Evolutionary conservation across 2,329 filamentous ascomycete genomes (phyloP).

Genomic region (Alternaria sp.): DNA sequence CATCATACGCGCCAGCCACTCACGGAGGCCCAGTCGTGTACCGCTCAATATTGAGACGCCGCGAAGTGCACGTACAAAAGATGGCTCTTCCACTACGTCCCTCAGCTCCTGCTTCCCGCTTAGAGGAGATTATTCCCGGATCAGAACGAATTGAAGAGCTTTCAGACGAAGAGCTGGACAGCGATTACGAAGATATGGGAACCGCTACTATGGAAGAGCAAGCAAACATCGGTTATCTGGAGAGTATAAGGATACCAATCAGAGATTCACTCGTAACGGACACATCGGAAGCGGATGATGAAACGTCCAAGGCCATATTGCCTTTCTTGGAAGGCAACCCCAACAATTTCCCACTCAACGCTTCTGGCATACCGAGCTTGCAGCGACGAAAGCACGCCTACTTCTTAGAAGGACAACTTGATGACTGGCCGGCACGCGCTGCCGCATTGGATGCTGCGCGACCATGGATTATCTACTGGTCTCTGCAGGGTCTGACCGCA

Average conservation of each 20-base stretch:
- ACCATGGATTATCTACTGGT: constrained; percentile 97
- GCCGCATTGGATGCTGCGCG: constrained; percentile 82
- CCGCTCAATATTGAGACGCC: constrained; percentile 1
- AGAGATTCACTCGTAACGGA: constrained; percentile 70
- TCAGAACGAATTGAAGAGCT: constrained; percentile 44
- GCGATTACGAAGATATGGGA: constrained; percentile 48
- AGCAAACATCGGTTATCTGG: constrained; percentile 37
- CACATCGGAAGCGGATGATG: constrained; percentile 71
- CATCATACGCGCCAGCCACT: constrained; percentile 14
- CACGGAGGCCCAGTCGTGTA: constrained; percentile 21
- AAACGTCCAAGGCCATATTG: constrained; percentile 71
- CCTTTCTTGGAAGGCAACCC: constrained; percentile 67
- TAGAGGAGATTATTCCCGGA: constrained; percentile 35
- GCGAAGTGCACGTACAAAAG: constrained; percentile 16
- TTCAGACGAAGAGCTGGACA: constrained; percentile 36
- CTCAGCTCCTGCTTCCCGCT: constrained; percentile 28
- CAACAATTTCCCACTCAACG: constrained; percentile 65
- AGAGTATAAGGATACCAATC: constrained; percentile 59
- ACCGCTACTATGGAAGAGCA: constrained; percentile 33
- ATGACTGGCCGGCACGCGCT: constrained; percentile 71
- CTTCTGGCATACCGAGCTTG: constrained; percentile 76
- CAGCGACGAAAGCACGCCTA: constrained; percentile 65
- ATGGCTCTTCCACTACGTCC: constrained; percentile 35
- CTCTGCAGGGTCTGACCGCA: constrained; percentile 73
- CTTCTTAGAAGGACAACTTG: constrained; percentile 65